A percentile compares a stretch with the other conserved stretches of the same genome.
phyloP scores from a whole-genome alignment of 1,139 yeast genomes.

The Yamadazyma jaroonii region DNA sequence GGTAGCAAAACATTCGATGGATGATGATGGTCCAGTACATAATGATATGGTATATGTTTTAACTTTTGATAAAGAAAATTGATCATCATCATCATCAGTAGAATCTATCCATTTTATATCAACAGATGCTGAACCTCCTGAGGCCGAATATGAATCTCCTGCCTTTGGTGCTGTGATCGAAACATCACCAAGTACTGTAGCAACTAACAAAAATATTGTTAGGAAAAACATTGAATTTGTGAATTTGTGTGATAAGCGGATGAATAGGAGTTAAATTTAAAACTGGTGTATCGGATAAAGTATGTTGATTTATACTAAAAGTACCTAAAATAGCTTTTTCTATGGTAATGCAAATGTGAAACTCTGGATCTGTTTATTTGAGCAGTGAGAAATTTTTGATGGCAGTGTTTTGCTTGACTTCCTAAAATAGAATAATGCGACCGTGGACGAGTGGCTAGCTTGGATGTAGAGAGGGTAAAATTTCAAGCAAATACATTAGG shows the following conservation, averaged over 20 bases:
- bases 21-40: conserved; percentile 63
- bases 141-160: conserved; percentile 49
- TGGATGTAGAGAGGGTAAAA: no score
- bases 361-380: conserved; percentile 3
- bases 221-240: conserved; percentile 4
- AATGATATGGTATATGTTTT: conserved; percentile 50
- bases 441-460: background rate
- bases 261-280: background rate
- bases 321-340: no score
- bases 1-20: conserved; percentile 41
- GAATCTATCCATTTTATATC: conserved; percentile 62
- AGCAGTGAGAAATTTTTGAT: conserved; percentile 2
- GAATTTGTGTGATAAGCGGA: background rate
- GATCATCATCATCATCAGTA: conserved; percentile 43
- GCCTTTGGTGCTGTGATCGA: conserved; percentile 48
- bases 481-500: no score
- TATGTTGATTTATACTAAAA: background rate
- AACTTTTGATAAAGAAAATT: conserved; percentile 37
- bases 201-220: conserved; percentile 4
- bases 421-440: background rate
- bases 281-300: background rate
- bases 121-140: conserved; percentile 47
- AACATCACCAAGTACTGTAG: conserved; percentile 48
- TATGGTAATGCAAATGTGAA: background rate
- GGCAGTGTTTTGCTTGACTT: conserved; percentile 1